Evolutionary conservation across 2,329 filamentous ascomycete species (phyloP), one percentile per base, ranked within the genome.

Genomic region (Scedosporium boydii): DNA sequence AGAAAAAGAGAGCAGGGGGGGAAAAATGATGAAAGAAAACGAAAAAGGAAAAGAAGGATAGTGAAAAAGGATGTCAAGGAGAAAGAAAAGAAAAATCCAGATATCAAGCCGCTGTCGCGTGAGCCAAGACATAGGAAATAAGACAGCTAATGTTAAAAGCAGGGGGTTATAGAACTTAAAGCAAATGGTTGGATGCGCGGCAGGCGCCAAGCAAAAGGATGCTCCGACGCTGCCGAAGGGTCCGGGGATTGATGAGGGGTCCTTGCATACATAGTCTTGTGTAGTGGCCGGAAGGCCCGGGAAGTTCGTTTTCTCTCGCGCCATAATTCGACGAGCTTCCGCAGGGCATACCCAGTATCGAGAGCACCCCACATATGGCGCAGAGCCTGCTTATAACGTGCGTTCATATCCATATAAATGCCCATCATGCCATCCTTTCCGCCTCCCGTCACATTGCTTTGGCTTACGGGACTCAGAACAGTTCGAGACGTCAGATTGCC

Each of bases 331-430:
- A 78, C 74, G 4, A 80, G 74, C 69, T 84, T 83, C 62, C 83
- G 79, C 64, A 88, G 73, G 10, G 86, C 82, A 67, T 82, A 90
- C 2, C 87, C 87, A 16, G 84, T 86, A 69, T 90, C 87, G 21
- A 90, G 76, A 63, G 86, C 82, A 67, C 87, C 87, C 87, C 87
- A 90, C 87, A 90, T 90, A 74, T 90, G 87, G 65, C 88, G 82
- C 61, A 89, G 74, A 56, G 87, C 87, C 74, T 91, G 88, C 72
- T 84, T 86, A 71, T 90, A 90, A 23, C 88, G 84, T 23, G 87
- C 87, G 44, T 76, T 72, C 67, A 87, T 78, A 65, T 88, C 87
- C 51, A 79, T 77, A 58, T 81, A 71, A 64, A 83, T 75, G 56
- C 86, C 85, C 18, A 73, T 70, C 58, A 84, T 63, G 16, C 84